Evolutionary conservation across 371 early-diverging fungal species (phyloP), one percentile per base, ranked within the genome.

Genomic region (Mortierella sp.): DNA sequence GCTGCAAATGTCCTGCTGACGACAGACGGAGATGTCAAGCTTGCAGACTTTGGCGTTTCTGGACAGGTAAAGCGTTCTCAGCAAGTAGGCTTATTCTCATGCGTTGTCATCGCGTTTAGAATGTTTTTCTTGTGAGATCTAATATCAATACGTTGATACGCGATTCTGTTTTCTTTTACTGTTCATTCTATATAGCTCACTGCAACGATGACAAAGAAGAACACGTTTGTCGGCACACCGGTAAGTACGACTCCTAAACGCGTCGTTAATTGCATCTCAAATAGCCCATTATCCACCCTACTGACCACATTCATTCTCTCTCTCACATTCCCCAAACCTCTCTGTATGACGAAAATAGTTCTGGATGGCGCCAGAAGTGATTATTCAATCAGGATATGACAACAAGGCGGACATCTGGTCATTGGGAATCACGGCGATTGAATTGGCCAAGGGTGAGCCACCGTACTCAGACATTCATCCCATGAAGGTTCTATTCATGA

Each of bases 341-440:
- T n/a, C n/a, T n/a, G n/a, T n/a, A n/a, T n/a, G n/a, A n/a, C n/a
- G n/a, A n/a, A n/a, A n/a, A n/a, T 77, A 92, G 87, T 98, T 95
- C 85, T 98, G 97, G 96, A 97, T 99, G 97, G 99, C 98, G 2
- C 99, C 99, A 7, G 98, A 99, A 88, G 98, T 99, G 1, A 99
- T 99, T 74, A 93, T 93, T 76, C 95, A 96, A 85, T 94, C 96
- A 4, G 98, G 97, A 19, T 99, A 99, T 79, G 95, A 97, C 86
- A 91, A 91, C 86, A 98, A 97, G 91, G 98, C 98, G 0, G 99
- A 99, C 88, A 97, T 99, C 50, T 99, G 99, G 99, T 96, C 97
- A 53, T 87, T 99, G 41, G 99, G 99, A 13, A 98, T 99, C 73
- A 98, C 99, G 4, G 97, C 99, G 0, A 97, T 99, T 43, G 99